Conservation (phyloP, 1,284 basidiomycete species). For the Athelia psychrophila region DNA sequence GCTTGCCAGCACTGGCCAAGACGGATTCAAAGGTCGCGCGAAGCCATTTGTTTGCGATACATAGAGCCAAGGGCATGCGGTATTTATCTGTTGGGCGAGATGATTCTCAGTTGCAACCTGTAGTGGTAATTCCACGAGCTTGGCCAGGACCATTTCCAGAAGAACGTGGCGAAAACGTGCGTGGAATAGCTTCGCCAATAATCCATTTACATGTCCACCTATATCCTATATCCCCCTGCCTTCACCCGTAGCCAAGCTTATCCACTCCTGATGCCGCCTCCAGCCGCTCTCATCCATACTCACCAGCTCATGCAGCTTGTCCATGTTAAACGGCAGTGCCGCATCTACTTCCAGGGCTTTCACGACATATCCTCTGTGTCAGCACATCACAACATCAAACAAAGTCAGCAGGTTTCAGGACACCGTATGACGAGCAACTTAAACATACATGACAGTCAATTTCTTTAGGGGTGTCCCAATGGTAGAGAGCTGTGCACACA, state of each 20-base stretch:
- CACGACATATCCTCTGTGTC: slow-evolving; percentile 42
- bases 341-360: slow-evolving; percentile 39
- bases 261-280: slow-evolving; percentile 36
- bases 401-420: neutral
- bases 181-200: too few relatives aligned
- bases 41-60: slow-evolving; percentile 90
- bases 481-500: slow-evolving; percentile 42
- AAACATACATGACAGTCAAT: slow-evolving; percentile 58
- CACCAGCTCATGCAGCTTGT: slow-evolving; percentile 33
- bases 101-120: slow-evolving; percentile 56
- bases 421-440: slow-evolving; percentile 17
- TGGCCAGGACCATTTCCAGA: slow-evolving; percentile 61
- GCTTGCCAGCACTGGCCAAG: slow-evolving; percentile 35
- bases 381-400: neutral
- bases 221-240: neutral
- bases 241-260: slow-evolving; percentile 18
- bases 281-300: slow-evolving; percentile 39
- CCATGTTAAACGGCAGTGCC: slow-evolving; percentile 34
- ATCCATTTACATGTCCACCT: too few relatives aligned
- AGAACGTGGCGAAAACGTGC: slow-evolving; percentile 38
- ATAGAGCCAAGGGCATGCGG: slow-evolving; percentile 85
- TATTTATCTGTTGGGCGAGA: slow-evolving; percentile 81
- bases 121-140: slow-evolving; percentile 48
- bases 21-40: slow-evolving; percentile 78
- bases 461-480: slow-evolving; percentile 44